A percentile compares a stretch with the other conserved stretches of the same genome.
These are phyloP conservation scores for Sicyos edulis DNA, from an alignment of 306 rosid genomes.

Conservation along the genomic window DNA sequence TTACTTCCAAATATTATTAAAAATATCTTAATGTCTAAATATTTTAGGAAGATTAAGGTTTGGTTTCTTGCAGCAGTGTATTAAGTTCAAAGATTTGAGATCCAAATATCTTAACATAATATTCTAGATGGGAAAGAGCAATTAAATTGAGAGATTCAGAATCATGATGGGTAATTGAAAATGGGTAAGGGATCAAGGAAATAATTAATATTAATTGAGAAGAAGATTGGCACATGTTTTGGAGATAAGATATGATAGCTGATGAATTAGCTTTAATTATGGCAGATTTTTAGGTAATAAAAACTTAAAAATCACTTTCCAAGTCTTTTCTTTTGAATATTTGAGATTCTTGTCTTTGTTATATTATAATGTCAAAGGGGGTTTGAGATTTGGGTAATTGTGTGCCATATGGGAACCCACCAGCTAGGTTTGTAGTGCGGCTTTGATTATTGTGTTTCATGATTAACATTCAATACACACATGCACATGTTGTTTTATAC, in stretches of 20 bases:
- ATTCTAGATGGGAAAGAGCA: background rate
- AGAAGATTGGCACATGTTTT: constrained; percentile 8
- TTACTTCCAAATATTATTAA: no score
- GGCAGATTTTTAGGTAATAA: constrained; percentile 13
- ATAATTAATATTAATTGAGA: background rate
- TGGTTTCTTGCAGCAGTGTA: no score
- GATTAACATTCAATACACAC: background rate
- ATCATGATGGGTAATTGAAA: background rate
- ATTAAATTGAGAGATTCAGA: constrained; percentile 1
- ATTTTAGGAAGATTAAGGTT: no score
- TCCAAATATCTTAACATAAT: no score
- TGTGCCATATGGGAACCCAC: constrained; percentile 9
- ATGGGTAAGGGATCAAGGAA: background rate
- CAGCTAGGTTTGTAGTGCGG: background rate
- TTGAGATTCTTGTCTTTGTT: background rate
- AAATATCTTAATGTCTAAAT: no score
- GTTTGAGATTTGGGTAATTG: constrained; percentile 7
- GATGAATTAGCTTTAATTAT: constrained; percentile 3
- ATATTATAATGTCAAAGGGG: background rate
- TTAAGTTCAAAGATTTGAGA: no score
- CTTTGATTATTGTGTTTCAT: background rate
- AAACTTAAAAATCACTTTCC: background rate
- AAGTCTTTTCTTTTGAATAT: background rate
- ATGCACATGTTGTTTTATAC: constrained; percentile 17
- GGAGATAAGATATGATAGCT: background rate